Evolutionary conservation across 805 yeast species (phyloP).

Genomic region (Starmera dryadoides): DNA sequence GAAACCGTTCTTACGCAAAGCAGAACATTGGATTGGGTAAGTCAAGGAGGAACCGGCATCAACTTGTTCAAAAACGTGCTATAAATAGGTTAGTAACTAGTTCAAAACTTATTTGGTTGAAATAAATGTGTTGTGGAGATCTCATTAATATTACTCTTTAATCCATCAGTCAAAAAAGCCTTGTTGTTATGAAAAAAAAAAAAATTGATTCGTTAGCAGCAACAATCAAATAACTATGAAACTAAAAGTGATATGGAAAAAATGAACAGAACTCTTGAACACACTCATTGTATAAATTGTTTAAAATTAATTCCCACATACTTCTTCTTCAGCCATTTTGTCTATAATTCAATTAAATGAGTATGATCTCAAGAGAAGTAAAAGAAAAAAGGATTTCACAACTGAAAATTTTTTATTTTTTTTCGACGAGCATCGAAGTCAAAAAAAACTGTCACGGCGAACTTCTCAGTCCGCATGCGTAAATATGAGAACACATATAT

Average conservation of each 20-base stretch:
- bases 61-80: slow-evolving; percentile 96
- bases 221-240: too few relatives aligned
- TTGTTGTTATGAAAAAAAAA: too few relatives aligned
- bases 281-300: too few relatives aligned
- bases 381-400: slow-evolving; percentile 1
- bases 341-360: not conserved
- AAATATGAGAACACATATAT: not conserved
- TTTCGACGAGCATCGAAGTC: not conserved
- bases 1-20: slow-evolving; percentile 99
- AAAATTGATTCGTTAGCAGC: too few relatives aligned
- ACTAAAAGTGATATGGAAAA: too few relatives aligned
- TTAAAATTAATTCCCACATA: slow-evolving; percentile 13
- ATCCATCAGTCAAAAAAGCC: too few relatives aligned
- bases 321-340: slow-evolving; percentile 25
- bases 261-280: too few relatives aligned
- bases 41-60: slow-evolving; percentile 98
- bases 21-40: slow-evolving; percentile 99
- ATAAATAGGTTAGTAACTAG: slow-evolving; percentile 6
- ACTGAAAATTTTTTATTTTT: slow-evolving; percentile 1
- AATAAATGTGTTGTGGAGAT: too few relatives aligned
- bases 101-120: too few relatives aligned
- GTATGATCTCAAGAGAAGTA: not conserved
- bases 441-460: not conserved
- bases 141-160: too few relatives aligned
- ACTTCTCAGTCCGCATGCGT: slow-evolving; percentile 1